Evolutionary conservation across 2,329 filamentous ascomycete species (phyloP), one percentile per base, ranked within the genome.

Genomic region (Immersiporthe knoxdaviesiana): DNA sequence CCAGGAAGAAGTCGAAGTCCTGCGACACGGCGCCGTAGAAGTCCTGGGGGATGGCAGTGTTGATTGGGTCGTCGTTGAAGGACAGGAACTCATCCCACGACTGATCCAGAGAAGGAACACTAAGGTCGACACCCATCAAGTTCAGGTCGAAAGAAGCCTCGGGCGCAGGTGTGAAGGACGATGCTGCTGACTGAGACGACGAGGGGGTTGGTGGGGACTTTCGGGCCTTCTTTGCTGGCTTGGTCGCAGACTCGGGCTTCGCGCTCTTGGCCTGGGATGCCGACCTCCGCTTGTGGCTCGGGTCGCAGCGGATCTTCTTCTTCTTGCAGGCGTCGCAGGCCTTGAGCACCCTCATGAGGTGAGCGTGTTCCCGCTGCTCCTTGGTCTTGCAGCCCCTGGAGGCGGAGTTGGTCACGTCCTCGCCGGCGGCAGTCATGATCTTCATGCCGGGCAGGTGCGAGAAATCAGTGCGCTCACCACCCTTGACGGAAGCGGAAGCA

Each of bases 331-430:
- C 81, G 58, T 89, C 85, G 76, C 88, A 91, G n/a, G 88, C 88
- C 80, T 90, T 90, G 76, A 90, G 87, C 75, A 88, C 88, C 70
- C 88, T 82, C 86, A 91, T 90, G 61, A 90, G 79, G 73, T 90
- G 88, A 7, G 88, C 88, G 75, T 90, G 88, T 66, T 90, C 88
- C 44, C 88, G 84, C 81, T 90, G 88, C 81, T 90, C 88, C 82
- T 88, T 89, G 65, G 88, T 89, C 80, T 90, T 90, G 77, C 84
- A 87, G 44, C 88, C 87, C 52, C 88, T 84, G 21, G 87, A 88
- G 18, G 87, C 86, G 67, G 85, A 84, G 77, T 88, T 87, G 59
- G 88, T 91, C 68, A 91, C 85, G 75, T 91, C 88, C 56, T 80
- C 79, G 62, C 88, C 88, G 72, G 89, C 87, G 76, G 84, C 86